Conservation (phyloP, 106 monocot genomes). For the Dendrobium chrysotoxum region DNA sequence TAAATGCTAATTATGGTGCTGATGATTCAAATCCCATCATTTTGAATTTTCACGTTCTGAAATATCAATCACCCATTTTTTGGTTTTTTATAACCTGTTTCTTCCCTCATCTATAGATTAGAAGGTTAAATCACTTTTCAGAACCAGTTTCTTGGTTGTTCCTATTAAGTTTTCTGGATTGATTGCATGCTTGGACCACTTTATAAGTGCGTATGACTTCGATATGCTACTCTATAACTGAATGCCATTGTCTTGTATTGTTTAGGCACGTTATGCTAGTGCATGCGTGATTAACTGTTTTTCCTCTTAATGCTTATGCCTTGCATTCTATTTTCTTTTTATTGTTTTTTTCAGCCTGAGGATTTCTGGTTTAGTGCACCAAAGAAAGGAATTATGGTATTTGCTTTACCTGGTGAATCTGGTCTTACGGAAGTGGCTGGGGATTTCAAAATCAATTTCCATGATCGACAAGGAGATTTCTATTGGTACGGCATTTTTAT, state of each 20-base stretch:
- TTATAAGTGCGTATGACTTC: not conserved
- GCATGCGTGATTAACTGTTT: not conserved
- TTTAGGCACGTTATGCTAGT: not conserved
- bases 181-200: not conserved
- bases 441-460: constrained; percentile 82
- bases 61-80: not conserved
- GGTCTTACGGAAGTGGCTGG: constrained; percentile 82
- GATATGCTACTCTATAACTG: not conserved
- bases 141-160: not conserved
- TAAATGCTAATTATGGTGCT: too few species aligned
- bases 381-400: constrained; percentile 95
- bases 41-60: not conserved
- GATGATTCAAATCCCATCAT: not conserved
- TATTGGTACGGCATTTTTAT: constrained; percentile 29
- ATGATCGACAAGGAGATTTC: constrained; percentile 79
- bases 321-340: constrained; percentile 1
- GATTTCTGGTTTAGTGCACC: constrained; percentile 95
- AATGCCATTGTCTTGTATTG: not conserved
- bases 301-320: not conserved
- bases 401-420: constrained; percentile 93
- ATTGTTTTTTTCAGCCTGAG: constrained; percentile 54
- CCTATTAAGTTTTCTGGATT: not conserved
- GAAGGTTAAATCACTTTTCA: not conserved
- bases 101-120: not conserved
- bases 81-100: not conserved